A percentile compares a stretch with the other conserved stretches of the same genome.
Evolutionary conservation across 1,139 yeast species (phyloP).

Genomic region (Zygosaccharomyces pseudobailii): DNA sequence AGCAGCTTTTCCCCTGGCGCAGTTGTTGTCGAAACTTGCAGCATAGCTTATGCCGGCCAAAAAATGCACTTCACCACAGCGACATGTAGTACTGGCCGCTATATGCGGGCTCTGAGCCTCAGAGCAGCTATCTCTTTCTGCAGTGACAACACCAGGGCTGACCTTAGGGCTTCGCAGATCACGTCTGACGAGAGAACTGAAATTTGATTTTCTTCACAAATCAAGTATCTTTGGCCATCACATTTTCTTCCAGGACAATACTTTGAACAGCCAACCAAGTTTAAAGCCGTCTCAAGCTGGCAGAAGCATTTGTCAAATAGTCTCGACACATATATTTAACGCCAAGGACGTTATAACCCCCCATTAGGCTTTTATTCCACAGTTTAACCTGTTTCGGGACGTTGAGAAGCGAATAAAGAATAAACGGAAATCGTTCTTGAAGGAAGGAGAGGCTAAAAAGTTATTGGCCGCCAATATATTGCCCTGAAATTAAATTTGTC

Average conservation of each 20-base stretch:
- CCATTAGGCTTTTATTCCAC: neutral
- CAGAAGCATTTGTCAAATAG: neutral
- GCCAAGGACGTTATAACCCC: neutral
- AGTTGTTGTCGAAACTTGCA: too few species aligned
- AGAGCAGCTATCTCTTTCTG: too few species aligned
- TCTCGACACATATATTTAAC: neutral
- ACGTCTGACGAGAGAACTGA: neutral
- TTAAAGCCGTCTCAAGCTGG: neutral
- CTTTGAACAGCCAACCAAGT: neutral
- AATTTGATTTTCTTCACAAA: neutral
- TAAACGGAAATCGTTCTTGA: neutral
- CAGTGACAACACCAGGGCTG: too few species aligned
- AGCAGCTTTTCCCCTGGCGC: too few species aligned
- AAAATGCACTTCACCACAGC: neutral
- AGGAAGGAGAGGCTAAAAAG: neutral
- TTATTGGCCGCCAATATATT: neutral
- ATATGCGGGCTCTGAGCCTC: neutral
- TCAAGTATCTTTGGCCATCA: neutral
- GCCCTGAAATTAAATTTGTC: neutral
- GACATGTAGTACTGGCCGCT: neutral
- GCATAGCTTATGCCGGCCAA: neutral
- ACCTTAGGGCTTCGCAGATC: neutral
- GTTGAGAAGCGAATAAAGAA: neutral
- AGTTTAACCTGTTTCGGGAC: neutral
- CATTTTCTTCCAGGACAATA: neutral